phyloP scores from a whole-genome alignment of 345 rosid species.

The Populus davidiana region DNA sequence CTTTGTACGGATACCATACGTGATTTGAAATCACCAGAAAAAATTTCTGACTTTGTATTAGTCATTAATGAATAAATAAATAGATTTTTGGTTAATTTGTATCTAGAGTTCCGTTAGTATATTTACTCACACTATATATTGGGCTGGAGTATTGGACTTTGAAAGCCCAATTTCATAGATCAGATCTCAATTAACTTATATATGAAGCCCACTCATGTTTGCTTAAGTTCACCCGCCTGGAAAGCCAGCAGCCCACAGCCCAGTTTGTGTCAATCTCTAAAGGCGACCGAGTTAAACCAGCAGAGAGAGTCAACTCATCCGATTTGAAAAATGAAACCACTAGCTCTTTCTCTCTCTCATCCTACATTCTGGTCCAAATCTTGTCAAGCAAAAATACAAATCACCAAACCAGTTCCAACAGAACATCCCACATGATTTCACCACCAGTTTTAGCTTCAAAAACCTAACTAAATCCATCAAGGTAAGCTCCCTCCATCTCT shows the following conservation, averaged over 20 bases:
- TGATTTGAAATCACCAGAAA: background rate
- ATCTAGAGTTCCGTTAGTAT: background rate
- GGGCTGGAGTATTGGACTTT: background rate
- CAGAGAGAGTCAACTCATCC: slow-evolving; percentile 8
- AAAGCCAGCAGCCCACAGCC: background rate
- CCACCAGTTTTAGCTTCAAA: slow-evolving; percentile 13
- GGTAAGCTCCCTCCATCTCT: slow-evolving; percentile 16
- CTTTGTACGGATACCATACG: background rate
- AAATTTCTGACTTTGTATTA: background rate
- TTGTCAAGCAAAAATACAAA: background rate
- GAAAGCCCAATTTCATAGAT: background rate
- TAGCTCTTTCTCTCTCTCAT: background rate
- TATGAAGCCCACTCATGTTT: background rate
- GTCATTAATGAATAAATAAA: background rate
- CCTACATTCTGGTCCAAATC: background rate
- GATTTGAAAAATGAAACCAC: background rate
- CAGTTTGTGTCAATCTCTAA: background rate
- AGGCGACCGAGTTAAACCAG: background rate
- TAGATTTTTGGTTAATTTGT: background rate
- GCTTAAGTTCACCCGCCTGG: background rate
- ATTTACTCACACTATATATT: background rate
- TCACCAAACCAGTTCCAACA: slow-evolving; percentile 9
- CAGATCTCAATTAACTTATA: background rate
- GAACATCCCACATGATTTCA: slow-evolving; percentile 10
- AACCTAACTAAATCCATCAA: slow-evolving; percentile 5